phyloP scores from a whole-genome alignment of 805 yeast genomes.

The Komagataella pseudopastoris region DNA sequence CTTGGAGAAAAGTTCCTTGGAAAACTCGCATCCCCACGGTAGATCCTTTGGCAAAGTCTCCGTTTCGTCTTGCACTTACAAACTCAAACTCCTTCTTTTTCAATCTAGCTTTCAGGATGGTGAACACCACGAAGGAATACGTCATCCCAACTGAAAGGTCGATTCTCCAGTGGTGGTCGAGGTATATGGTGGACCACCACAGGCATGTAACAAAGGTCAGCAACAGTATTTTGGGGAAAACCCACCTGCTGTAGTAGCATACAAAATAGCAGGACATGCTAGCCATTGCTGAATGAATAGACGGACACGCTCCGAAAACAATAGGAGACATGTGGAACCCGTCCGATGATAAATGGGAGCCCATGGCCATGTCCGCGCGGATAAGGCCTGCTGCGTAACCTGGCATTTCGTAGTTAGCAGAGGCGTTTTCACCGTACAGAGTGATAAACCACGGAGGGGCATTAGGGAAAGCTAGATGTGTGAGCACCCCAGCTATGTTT shows the following conservation, averaged over 20 bases:
- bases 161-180: slow-evolving; percentile 61
- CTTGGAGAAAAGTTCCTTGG: slow-evolving; percentile 28
- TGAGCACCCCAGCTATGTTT: slow-evolving; percentile 43
- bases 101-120: slow-evolving; percentile 22
- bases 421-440: slow-evolving; percentile 40
- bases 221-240: slow-evolving; percentile 20
- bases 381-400: slow-evolving; percentile 65
- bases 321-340: slow-evolving; percentile 59
- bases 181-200: slow-evolving; percentile 67
- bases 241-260: slow-evolving; percentile 24
- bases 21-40: slow-evolving; percentile 61
- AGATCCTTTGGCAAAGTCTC: slow-evolving; percentile 24
- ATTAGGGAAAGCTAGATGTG: slow-evolving; percentile 52
- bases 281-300: slow-evolving; percentile 57
- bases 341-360: slow-evolving; percentile 42
- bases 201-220: slow-evolving; percentile 35
- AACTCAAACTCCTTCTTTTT: slow-evolving; percentile 22
- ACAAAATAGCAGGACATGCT: slow-evolving; percentile 31
- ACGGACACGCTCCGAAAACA: slow-evolving; percentile 69
- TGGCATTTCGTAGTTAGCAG: slow-evolving; percentile 45
- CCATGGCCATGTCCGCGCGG: slow-evolving; percentile 49
- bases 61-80: slow-evolving; percentile 22
- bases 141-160: slow-evolving; percentile 43
- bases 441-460: slow-evolving; percentile 70
- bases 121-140: slow-evolving; percentile 34